Percentiles rank a stretch among this genome's conserved stretches.
Evolutionary conservation across 169 alveolate genomes (phyloP).

Genomic region (Eimeria praecox): DNA sequence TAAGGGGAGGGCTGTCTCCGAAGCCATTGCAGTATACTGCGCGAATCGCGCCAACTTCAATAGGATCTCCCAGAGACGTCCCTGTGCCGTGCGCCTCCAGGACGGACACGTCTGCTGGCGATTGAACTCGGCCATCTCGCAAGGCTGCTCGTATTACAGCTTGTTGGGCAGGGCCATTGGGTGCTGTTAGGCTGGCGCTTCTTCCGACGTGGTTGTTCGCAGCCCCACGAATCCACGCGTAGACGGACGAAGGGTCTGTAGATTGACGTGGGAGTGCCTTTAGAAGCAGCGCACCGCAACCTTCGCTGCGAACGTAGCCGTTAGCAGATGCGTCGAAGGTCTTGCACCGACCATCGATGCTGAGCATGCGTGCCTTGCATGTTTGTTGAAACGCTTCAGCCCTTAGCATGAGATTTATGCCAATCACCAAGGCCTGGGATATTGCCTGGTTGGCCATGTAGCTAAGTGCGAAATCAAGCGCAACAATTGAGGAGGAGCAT

Average conservation of each 20-base stretch:
- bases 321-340: constrained; percentile 87
- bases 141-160: constrained; percentile 83
- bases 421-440: constrained; percentile 83
- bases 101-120: constrained; percentile 43
- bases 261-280: constrained; percentile 7
- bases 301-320: constrained; percentile 87
- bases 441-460: neutral
- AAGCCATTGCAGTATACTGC: constrained; percentile 81
- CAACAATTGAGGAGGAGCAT: constrained; percentile 88
- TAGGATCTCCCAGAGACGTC: constrained; percentile 88
- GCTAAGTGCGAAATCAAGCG: constrained; percentile 83
- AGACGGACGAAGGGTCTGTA: constrained; percentile 6
- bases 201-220: constrained; percentile 86
- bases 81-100: constrained; percentile 89
- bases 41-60: constrained; percentile 86
- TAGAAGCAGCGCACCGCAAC: constrained; percentile 85
- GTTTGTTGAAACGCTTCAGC: constrained; percentile 77
- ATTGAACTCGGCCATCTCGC: constrained; percentile 45
- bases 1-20: constrained; percentile 63
- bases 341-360: constrained; percentile 82
- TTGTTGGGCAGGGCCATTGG: constrained; percentile 87
- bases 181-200: constrained; percentile 87
- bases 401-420: constrained; percentile 80
- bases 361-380: constrained; percentile 86
- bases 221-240: constrained; percentile 83